Conservation (phyloP, 2,329 filamentous ascomycete species). For the Colletotrichum sp. region DNA sequence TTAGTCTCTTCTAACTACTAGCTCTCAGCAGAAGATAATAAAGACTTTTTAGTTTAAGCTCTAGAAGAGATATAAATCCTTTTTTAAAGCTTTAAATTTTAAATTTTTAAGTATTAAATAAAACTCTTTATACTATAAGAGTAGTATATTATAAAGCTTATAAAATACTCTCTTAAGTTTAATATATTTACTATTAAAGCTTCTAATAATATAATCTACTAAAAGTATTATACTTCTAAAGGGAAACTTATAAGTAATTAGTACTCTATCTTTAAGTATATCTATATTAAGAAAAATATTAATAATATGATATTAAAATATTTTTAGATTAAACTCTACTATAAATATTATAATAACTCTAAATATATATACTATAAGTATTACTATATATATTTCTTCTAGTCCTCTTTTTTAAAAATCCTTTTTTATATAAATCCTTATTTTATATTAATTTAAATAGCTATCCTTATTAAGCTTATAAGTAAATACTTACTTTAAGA, state of each 20-base stretch:
- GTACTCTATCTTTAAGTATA: no score
- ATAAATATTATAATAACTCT: background rate
- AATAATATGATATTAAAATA: background rate
- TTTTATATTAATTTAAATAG: background rate
- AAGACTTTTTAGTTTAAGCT: background rate
- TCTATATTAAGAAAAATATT: no score
- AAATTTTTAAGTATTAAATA: background rate
- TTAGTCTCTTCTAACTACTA: no score
- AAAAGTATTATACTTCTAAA: background rate
- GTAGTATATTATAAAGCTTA: no score
- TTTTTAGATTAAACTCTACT: background rate
- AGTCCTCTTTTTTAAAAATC: background rate
- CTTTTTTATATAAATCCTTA: background rate
- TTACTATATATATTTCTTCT: background rate
- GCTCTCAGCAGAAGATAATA: background rate
- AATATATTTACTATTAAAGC: background rate
- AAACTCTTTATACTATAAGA: no score
- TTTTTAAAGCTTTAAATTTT: no score
- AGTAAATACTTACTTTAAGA: background rate
- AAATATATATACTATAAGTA: background rate
- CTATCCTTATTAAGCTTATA: background rate
- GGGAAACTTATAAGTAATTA: no score
- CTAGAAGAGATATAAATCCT: no score
- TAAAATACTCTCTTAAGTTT: background rate
- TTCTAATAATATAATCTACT: background rate